A percentile compares a stretch with the other conserved stretches of the same genome.
Conservation (phyloP, 2,329 filamentous ascomycete species). For the Proliferodiscus dingleyae region DNA sequence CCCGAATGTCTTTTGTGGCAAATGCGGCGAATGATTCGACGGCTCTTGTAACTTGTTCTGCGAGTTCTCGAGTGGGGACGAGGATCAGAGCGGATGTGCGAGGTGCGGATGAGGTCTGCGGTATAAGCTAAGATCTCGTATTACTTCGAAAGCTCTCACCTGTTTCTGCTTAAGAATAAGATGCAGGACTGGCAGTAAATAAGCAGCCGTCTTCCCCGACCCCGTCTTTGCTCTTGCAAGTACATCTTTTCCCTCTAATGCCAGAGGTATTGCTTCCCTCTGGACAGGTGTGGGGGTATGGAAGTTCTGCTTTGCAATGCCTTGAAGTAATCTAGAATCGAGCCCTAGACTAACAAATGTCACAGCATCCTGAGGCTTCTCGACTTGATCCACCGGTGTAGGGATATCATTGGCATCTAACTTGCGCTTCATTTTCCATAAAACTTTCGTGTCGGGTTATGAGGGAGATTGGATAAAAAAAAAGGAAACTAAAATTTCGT, state of each 20-base stretch:
- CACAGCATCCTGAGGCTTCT: constrained; percentile 22
- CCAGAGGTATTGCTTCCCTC: constrained; percentile 79
- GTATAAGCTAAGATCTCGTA: constrained; percentile 11
- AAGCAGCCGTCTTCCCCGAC: constrained; percentile 96
- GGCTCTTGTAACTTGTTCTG: constrained; percentile 80
- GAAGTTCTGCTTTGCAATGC: constrained; percentile 78
- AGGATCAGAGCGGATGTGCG: constrained; percentile 76
- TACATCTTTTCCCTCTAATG: constrained; percentile 82
- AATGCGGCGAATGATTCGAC: constrained; percentile 74
- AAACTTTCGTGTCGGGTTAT: constrained; percentile 3
- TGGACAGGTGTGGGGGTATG: constrained; percentile 85
- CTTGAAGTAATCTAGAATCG: constrained; percentile 81
- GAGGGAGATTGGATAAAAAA: neutral
- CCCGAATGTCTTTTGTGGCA: constrained; percentile 77
- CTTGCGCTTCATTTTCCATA: constrained; percentile 61
- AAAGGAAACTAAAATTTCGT: too few species aligned
- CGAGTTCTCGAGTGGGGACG: constrained; percentile 90
- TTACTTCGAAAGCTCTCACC: constrained; percentile 35
- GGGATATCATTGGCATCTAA: constrained; percentile 51
- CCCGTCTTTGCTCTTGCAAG: constrained; percentile 91
- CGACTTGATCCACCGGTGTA: constrained; percentile 31
- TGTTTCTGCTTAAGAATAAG: constrained; percentile 74
- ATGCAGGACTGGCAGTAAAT: constrained; percentile 84
- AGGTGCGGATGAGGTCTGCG: constrained; percentile 44
- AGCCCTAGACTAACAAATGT: constrained; percentile 75